A percentile compares a stretch with the other conserved stretches of the same genome.
Evolutionary conservation across 1,284 basidiomycete species (phyloP).

Genomic region (Malassezia caprae): DNA sequence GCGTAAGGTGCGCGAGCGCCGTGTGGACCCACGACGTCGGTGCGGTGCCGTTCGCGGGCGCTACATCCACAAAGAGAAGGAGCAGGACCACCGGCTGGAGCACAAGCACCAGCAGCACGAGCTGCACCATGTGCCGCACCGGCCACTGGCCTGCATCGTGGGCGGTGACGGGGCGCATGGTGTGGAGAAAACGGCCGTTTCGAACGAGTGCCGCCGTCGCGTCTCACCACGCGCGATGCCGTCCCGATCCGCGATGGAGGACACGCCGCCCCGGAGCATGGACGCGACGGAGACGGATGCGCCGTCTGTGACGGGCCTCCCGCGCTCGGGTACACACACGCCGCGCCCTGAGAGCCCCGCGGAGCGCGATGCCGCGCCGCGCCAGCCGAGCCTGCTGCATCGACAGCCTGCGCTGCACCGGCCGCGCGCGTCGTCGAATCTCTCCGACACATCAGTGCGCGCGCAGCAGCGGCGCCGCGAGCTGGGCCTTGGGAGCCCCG

Average conservation of each 20-base stretch:
- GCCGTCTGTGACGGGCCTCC: conserved; percentile 3
- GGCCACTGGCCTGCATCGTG: conserved; percentile 1
- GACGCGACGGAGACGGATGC: background rate
- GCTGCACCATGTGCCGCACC: background rate
- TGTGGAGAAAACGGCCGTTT: background rate
- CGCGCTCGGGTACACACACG: background rate
- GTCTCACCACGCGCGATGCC: background rate
- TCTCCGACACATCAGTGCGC: conserved; percentile 4
- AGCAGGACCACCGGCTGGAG: conserved; percentile 11
- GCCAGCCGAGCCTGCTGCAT: background rate
- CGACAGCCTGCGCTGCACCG: conserved; percentile 10
- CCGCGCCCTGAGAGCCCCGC: background rate
- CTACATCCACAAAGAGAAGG: conserved; percentile 12
- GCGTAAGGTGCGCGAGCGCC: background rate
- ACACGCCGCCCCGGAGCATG: background rate
- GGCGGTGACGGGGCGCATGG: background rate
- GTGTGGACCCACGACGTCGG: background rate
- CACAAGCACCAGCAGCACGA: background rate
- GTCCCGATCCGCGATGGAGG: background rate
- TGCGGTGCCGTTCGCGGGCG: background rate
- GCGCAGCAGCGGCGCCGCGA: background rate
- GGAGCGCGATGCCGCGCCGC: background rate
- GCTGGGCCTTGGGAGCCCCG: background rate
- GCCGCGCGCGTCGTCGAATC: conserved; percentile 2
- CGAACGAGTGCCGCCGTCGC: background rate